Base-by-base conservation (phyloP, 805 yeast genomes). In the Candida bentonensis region DNA sequence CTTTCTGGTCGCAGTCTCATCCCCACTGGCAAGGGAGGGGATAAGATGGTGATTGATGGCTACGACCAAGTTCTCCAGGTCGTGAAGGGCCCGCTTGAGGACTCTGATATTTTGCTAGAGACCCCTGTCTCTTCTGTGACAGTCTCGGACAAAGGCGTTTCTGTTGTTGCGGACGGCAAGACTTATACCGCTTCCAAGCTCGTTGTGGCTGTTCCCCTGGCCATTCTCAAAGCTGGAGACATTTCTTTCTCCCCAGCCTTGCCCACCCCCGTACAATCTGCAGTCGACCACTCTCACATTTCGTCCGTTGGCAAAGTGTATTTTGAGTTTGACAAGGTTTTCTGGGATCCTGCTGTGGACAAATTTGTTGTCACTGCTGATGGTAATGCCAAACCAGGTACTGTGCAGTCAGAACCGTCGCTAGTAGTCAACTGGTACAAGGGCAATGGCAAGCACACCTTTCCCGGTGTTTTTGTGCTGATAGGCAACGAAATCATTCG, bases 251-350 rank as follows among this genome's bases (percentile, higher is more conserved):
- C 41, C 17, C 58, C 59, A 3, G 33, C 36, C 25, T 47, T 59
- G 4, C 44, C 47, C 22, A 41, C 34, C 2, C 21, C 28, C 21
- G 15, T 56, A 20, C 25, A 11, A 7, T 25, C 43, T 23, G 53
- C 59, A 3, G 34, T 55, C 23, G 39, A 44, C 15, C 25, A 42
- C 21, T 36, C 47, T 5, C 41, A 42, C 23, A 44, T 70, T 54
- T 84, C 87, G 0, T 70, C 79, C 1, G 60, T 83, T 41, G 92
- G 92, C 0, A 83, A 83, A 60, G 76, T 82, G 9, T 64, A 81
- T 1, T 67, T 82, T 48, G 89, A 82, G 55, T 83, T 83, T 57
- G 74, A 73, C 11, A 46, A 57, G 2, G 60, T 71, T 11, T 79
- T 78, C 61, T 82, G 92, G 92, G 44, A 61, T n/a, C 73, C 73